Percentiles rank a stretch among this genome's conserved stretches.
Conservation (phyloP, 257 asterid genomes). For the Jacaranda copaia region DNA sequence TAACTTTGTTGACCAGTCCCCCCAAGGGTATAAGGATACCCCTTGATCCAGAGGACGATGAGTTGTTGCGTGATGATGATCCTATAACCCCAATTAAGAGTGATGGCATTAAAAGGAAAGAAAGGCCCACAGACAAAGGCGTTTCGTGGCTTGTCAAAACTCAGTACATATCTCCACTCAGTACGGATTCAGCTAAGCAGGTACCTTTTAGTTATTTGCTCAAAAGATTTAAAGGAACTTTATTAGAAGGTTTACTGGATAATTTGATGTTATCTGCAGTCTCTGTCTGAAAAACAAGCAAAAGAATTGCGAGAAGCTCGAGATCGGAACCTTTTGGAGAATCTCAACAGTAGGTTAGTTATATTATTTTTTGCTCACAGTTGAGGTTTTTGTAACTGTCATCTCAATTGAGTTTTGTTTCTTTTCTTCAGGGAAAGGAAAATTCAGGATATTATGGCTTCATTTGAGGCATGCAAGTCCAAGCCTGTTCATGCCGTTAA, state of each 20-base stretch:
- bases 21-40: slow-evolving; percentile 73
- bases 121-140: slow-evolving; percentile 95
- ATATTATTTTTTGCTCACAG: slow-evolving; percentile 27
- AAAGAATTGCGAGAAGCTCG: slow-evolving; percentile 86
- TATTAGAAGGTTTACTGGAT: slow-evolving; percentile 20
- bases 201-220: slow-evolving; percentile 47
- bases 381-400: slow-evolving; percentile 26
- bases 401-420: slow-evolving; percentile 5
- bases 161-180: slow-evolving; percentile 93
- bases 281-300: slow-evolving; percentile 91
- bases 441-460: slow-evolving; percentile 68
- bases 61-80: slow-evolving; percentile 89
- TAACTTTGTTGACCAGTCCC: slow-evolving; percentile 65
- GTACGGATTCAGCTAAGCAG: slow-evolving; percentile 88
- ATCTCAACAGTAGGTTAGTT: slow-evolving; percentile 82
- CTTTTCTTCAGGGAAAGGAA: slow-evolving; percentile 68
- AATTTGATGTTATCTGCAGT: slow-evolving; percentile 52
- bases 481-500: slow-evolving; percentile 86
- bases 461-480: slow-evolving; percentile 87
- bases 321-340: slow-evolving; percentile 78
- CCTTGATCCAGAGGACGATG: slow-evolving; percentile 93
- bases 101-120: slow-evolving; percentile 91
- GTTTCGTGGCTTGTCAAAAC: slow-evolving; percentile 98
- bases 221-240: slow-evolving; percentile 14
- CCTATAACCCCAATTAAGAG: slow-evolving; percentile 82